A percentile compares a stretch with the other conserved stretches of the same genome.
Conservation (phyloP, 2,329 filamentous ascomycete species). For the Xylariomycetidae sp. region DNA sequence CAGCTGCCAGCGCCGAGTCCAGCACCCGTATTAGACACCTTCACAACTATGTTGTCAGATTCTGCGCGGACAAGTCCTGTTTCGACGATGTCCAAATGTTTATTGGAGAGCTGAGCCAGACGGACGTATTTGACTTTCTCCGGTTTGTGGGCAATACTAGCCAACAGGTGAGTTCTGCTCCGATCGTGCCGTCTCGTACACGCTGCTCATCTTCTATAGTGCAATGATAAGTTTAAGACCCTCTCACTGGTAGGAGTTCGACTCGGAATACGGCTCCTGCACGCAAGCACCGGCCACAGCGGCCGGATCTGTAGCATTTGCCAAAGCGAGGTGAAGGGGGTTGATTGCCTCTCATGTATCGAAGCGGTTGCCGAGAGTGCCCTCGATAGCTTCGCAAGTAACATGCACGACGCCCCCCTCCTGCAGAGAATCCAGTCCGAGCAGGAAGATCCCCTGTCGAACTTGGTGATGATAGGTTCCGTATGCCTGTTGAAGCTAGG, state of each 20-base stretch:
- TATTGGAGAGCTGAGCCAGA: constrained; percentile 33
- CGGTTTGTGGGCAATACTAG: constrained; percentile 22
- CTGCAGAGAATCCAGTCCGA: constrained; percentile 4
- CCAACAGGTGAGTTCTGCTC: no score
- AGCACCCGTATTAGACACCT: constrained; percentile 21
- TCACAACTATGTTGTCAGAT: constrained; percentile 29
- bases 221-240: constrained; percentile 5
- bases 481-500: constrained; percentile 23
- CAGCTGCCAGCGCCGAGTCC: neutral
- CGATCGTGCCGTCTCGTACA: no score
- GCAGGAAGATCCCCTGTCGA: constrained; percentile 18
- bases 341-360: constrained; percentile 18
- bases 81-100: constrained; percentile 44
- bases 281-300: constrained; percentile 8
- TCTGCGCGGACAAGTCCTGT: constrained; percentile 31
- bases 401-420: constrained; percentile 11
- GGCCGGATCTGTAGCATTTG: constrained; percentile 12
- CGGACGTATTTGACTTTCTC: constrained; percentile 33
- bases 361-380: constrained; percentile 14
- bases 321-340: neutral
- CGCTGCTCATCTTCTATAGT: constrained; percentile 12
- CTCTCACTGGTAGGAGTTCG: constrained; percentile 8
- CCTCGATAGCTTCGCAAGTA: constrained; percentile 14
- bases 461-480: constrained; percentile 20
- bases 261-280: constrained; percentile 13